These are phyloP conservation scores for Hyaloscypha hepaticicola DNA, from an alignment of 495 filamentous ascomycete genomes.

Conservation along the genomic window DNA sequence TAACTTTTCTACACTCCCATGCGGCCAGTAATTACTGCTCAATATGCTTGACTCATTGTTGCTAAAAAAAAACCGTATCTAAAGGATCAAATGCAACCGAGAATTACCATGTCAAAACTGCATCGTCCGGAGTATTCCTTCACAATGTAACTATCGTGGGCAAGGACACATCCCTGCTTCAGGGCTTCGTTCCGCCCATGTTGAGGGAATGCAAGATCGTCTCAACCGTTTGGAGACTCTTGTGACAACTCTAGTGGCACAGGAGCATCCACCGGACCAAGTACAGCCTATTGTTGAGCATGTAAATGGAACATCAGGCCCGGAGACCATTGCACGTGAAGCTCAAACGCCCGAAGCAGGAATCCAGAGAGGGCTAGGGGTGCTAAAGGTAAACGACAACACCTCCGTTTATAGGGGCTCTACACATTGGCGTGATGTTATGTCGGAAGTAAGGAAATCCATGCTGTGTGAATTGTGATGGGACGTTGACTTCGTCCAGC, in stretches of 20 bases:
- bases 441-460: slow-evolving; percentile 33
- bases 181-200: slow-evolving; percentile 17
- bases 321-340: neutral
- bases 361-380: neutral
- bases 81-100: slow-evolving; percentile 43
- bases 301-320: neutral
- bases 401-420: slow-evolving; percentile 31
- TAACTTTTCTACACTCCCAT: neutral
- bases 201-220: slow-evolving; percentile 33
- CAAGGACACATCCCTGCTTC: slow-evolving; percentile 16
- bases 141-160: slow-evolving; percentile 34
- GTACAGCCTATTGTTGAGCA: neutral
- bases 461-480: neutral
- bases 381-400: slow-evolving; percentile 8
- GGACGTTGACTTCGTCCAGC: slow-evolving; percentile 18
- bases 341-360: neutral
- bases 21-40: neutral
- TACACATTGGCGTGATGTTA: slow-evolving; percentile 38
- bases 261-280: slow-evolving; percentile 18
- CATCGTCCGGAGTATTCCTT: slow-evolving; percentile 28
- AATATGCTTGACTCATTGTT: no score
- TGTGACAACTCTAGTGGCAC: slow-evolving; percentile 33
- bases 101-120: slow-evolving; percentile 42
- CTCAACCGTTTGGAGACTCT: slow-evolving; percentile 39
- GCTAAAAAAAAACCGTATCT: slow-evolving; percentile 15